These are phyloP conservation scores for Agaricus blazei DNA, from an alignment of 768 basidiomycete genomes.

Conservation along the genomic window DNA sequence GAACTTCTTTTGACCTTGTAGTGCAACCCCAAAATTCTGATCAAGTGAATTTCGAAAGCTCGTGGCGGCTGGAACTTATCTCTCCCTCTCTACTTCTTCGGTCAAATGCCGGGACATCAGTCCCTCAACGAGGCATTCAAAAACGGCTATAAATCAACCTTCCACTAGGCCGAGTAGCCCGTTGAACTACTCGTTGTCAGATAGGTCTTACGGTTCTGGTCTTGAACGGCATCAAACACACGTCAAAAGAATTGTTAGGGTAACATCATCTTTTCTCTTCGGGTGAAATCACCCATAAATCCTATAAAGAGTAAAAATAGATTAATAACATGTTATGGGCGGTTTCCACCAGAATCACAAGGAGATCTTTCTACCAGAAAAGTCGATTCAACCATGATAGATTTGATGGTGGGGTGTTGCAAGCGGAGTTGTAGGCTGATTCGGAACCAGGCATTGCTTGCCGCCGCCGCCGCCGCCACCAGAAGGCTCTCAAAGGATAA, in stretches of 20 bases:
- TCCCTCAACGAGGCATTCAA: background rate
- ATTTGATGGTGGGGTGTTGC: constrained; percentile 1
- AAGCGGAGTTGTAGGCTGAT: constrained; percentile 5
- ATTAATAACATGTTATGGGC: background rate
- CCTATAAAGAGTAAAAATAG: background rate
- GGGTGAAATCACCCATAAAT: background rate
- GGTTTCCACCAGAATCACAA: constrained; percentile 9
- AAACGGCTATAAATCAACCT: background rate
- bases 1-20: too few species aligned
- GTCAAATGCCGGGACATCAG: constrained; percentile 3
- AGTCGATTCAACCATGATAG: background rate
- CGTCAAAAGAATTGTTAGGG: background rate
- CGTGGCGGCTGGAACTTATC: background rate
- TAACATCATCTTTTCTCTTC: background rate
- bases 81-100: constrained; percentile 2
- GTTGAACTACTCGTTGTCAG: background rate
- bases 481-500: background rate
- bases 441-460: background rate
- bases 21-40: constrained; percentile 4
- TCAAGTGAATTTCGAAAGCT: background rate
- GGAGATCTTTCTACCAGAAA: constrained; percentile 5
- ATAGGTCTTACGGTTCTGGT: constrained; percentile 5
- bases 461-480: constrained; percentile 5
- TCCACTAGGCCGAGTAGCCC: background rate
- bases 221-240: background rate